Evolutionary conservation across 140 eudicot genomes (phyloP).

Genomic region (Flaveria floridana): DNA sequence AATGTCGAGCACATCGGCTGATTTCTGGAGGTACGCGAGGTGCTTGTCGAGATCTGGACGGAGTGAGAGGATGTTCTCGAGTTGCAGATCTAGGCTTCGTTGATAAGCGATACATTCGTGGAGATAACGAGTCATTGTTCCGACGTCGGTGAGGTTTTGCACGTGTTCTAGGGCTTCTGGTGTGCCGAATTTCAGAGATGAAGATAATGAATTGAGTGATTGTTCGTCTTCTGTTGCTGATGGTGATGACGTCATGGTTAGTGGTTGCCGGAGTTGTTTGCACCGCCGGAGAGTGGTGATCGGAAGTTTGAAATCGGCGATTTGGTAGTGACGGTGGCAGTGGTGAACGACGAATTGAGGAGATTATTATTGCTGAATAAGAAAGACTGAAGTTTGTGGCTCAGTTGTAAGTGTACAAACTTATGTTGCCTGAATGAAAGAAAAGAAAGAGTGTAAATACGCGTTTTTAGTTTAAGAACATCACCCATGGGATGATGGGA

Average conservation of each 20-base stretch:
- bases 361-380: not conserved
- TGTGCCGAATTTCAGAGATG: constrained; percentile 51
- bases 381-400: not conserved
- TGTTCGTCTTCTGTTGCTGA: constrained; percentile 32
- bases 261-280: not conserved
- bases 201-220: constrained; percentile 23
- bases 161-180: constrained; percentile 50
- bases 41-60: constrained; percentile 64
- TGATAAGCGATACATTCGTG: constrained; percentile 84
- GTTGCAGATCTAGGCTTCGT: constrained; percentile 58
- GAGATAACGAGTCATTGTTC: constrained; percentile 72
- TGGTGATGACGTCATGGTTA: constrained; percentile 27
- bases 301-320: constrained; percentile 8
- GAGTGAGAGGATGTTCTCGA: constrained; percentile 57
- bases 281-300: not conserved
- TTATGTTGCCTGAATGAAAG: not conserved
- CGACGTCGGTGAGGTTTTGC: constrained; percentile 66
- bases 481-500: too few species aligned
- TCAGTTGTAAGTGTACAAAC: not conserved
- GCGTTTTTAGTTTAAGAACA: not conserved
- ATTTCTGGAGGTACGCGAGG: constrained; percentile 54
- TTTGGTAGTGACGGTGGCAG: not conserved
- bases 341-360: not conserved
- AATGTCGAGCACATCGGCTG: constrained; percentile 53
- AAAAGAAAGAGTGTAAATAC: not conserved